Evolutionary conservation across 176 grass and related monocot genomes (phyloP), one percentile per base, ranked within the genome.

Genomic region (Thalia dealbata): DNA sequence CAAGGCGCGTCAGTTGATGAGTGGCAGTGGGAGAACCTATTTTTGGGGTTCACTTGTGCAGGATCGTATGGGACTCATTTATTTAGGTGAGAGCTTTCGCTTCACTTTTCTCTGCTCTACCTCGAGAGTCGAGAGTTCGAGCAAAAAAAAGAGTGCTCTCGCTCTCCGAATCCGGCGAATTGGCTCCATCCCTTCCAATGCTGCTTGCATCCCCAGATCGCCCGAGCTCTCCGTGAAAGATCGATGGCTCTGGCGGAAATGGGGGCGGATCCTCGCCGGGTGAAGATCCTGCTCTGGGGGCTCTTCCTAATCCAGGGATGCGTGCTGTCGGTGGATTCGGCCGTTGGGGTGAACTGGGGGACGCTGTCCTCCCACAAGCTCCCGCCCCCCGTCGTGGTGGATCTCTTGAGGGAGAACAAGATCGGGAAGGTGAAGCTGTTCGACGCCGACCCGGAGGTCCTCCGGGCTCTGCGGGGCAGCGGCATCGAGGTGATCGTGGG

Each of bases 331-430:
- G 83, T 81, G 64, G 83, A 91, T 23, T 87, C 84, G 43, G 92
- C 88, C 35, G 50, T 91, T 14, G 92, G 92, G 26, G 88, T 96
- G 72, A 96, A 96, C 86, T 91, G 92, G 92, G 92, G 92, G 58
- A 91, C 81, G 27, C 44, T 96, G 15, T 80, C 88, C 4, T 86
- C 83, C 44, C 91, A 91, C 83, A 81, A 71, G 83, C 74, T 85
- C 23, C 81, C 88, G 30, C 83, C 91, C 9, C 30, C 29, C 59
- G 79, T 96, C 18, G 88, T 84, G 52, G 91, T 91, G 25, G 85
- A 86, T 87, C 83, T 96, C 55, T 64, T 96, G 65, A 84, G 79
- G 12, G 80, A 84, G 11, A 96, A 96, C 71, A 80, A 75, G 64
- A 91, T 96, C 54, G 71, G 73, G 8, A 96, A 91, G 80, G 92